A percentile compares a stretch with the other conserved stretches of the same genome.
Conservation (phyloP, 805 yeast genomes). For the Metschnikowia similis region DNA sequence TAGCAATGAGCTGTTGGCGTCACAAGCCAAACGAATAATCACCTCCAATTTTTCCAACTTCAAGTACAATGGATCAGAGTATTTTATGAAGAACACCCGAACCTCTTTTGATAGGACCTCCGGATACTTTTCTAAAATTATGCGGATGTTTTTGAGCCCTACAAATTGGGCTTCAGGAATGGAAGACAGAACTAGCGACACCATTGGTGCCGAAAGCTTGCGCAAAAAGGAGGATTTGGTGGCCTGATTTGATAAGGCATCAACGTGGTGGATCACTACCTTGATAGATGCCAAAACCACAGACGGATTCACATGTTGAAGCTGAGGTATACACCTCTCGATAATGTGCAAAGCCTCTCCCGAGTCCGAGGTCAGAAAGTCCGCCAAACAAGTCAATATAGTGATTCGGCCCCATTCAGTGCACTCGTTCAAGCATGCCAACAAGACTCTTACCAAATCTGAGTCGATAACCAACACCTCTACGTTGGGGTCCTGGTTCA, state of each 20-base stretch:
- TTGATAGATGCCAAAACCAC: conserved; percentile 86
- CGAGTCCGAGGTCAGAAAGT: conserved; percentile 52
- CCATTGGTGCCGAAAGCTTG: conserved; percentile 80
- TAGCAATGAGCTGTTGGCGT: conserved; percentile 52
- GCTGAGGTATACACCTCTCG: conserved; percentile 88
- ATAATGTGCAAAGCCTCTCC: conserved; percentile 79
- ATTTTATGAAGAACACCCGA: conserved; percentile 86
- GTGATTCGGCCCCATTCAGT: conserved; percentile 99
- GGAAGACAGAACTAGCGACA: conserved; percentile 79
- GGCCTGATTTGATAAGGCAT: conserved; percentile 35
- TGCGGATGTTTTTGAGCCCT: conserved; percentile 84
- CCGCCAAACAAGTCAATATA: conserved; percentile 75
- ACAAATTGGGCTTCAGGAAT: conserved; percentile 91
- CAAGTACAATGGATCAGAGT: conserved; percentile 74
- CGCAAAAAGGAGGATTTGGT: conserved; percentile 47
- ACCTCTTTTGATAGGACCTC: conserved; percentile 69
- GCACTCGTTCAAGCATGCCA: conserved; percentile 89
- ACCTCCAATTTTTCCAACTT: conserved; percentile 76
- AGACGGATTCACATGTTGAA: conserved; percentile 95
- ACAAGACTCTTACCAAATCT: conserved; percentile 53
- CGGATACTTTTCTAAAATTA: conserved; percentile 86
- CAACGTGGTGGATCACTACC: conserved; percentile 68
- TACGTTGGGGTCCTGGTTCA: conserved; percentile 48
- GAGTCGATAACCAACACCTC: conserved; percentile 35
- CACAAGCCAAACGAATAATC: conserved; percentile 63